Conservation (phyloP, 345 rosid genomes). For the Camelina sativa region DNA sequence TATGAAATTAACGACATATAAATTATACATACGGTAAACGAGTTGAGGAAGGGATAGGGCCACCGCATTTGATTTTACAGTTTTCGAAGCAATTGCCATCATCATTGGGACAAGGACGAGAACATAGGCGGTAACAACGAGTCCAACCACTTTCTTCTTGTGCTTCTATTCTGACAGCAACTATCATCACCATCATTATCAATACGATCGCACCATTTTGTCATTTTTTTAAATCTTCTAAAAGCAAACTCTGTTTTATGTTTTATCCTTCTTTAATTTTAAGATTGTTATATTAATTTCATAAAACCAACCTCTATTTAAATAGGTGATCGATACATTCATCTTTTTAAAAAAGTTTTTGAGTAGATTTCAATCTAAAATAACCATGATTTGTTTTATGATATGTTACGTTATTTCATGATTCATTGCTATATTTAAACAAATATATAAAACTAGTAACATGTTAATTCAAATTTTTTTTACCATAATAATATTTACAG, state of each 20-base stretch:
- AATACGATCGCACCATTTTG: neutral
- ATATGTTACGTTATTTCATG: too few species aligned
- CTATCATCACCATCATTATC: neutral
- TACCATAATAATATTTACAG: too few species aligned
- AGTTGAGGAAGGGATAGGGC: neutral
- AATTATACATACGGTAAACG: neutral
- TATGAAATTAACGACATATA: neutral
- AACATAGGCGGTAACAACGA: neutral
- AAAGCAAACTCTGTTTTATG: neutral
- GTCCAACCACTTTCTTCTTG: neutral
- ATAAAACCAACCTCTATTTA: neutral
- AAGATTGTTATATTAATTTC: neutral
- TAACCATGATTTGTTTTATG: neutral
- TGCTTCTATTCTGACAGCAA: neutral
- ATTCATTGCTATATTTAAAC: too few species aligned
- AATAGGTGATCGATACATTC: neutral
- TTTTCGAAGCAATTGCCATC: neutral
- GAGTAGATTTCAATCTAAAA: neutral
- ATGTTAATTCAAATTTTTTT: too few species aligned
- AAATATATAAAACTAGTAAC: too few species aligned
- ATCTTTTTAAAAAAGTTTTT: neutral
- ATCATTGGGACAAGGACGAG: neutral
- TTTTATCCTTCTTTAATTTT: neutral
- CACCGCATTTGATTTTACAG: neutral
- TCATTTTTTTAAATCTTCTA: neutral